Evolutionary conservation across 2,329 filamentous ascomycete species (phyloP), one percentile per base, ranked within the genome.

Genomic region (Epichloe gansuensis): DNA sequence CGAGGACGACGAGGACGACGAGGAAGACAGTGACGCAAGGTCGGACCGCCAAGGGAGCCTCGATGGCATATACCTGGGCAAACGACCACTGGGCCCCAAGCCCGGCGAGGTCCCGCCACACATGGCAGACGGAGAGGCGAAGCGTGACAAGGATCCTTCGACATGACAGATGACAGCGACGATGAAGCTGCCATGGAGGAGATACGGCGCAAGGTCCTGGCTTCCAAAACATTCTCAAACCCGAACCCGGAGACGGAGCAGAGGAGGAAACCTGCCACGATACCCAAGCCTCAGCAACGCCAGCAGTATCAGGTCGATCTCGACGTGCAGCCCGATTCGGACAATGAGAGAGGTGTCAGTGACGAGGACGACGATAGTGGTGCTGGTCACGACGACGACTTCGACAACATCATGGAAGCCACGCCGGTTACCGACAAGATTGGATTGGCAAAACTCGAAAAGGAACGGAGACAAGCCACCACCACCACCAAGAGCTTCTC

Each of bases 321-420:
- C 0, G 82, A 88, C 43, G 41, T 51, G 31, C 55, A 54, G 37
- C 75, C 78, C 1, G 85, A 88, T 48, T 80, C 81, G 0, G 82
- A 88, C 56, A 80, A 85, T 52, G 78, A 55, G 72, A 34, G 66
- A 71, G 21, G 78, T 62, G 78, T 81, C 15, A 84, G 91, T 1
- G 78, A 81, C 15, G 78, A 81, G 12, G 84, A 91, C 1, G 78
- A 81, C 55, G 78, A 83, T 54, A 76, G 72, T 23, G 67, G 71
- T 25, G 80, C 61, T 5, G 77, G 72, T 9, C 81, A 82, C 15
- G 85, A 93, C 51, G 86, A 86, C 46, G 85, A 89, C 48, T 95
- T 97, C 63, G 91, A 97, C 63, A 85, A 85, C 59, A 94, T 98
- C 67, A 95, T 96, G 63, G 82, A 91, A 60, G 91, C 93, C 0